Evolutionary conservation across 2,329 filamentous ascomycete genomes (phyloP).

Genomic region (Aspergillus versicolor): DNA sequence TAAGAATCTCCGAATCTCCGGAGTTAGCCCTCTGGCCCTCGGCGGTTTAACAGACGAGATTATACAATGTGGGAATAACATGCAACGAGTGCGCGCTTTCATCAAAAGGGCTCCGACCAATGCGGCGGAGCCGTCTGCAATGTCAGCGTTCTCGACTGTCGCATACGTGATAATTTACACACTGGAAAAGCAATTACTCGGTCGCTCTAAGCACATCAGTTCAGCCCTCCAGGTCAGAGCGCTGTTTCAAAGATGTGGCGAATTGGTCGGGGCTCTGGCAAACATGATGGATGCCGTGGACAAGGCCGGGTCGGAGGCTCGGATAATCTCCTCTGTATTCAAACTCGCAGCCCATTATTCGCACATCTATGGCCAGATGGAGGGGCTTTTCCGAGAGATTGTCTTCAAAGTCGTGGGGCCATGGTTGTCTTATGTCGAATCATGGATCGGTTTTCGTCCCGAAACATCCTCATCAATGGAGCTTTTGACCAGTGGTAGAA

Average conservation of each 20-base stretch:
- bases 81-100: constrained; percentile 39
- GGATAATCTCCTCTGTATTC: constrained; percentile 62
- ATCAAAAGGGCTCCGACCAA: constrained; percentile 28
- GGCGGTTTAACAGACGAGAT: constrained; percentile 32
- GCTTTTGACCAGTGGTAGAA: constrained; percentile 52
- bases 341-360: constrained; percentile 63
- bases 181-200: constrained; percentile 36
- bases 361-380: constrained; percentile 61
- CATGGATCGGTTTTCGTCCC: constrained; percentile 70
- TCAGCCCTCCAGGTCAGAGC: constrained; percentile 40
- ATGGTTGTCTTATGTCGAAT: constrained; percentile 66
- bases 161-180: constrained; percentile 36
- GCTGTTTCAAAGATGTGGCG: constrained; percentile 39
- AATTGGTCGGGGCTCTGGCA: constrained; percentile 36
- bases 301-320: constrained; percentile 56
- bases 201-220: constrained; percentile 22
- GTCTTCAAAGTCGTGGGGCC: constrained; percentile 62
- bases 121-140: constrained; percentile 27
- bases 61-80: constrained; percentile 36
- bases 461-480: constrained; percentile 55
- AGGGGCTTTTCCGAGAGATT: constrained; percentile 66
- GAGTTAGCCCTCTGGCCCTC: constrained; percentile 48
- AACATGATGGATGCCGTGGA: constrained; percentile 46
- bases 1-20: constrained; percentile 49
- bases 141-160: constrained; percentile 37